Base-by-base conservation (phyloP, 208 protist species). In the Acanthamoeba royreba region DNA sequence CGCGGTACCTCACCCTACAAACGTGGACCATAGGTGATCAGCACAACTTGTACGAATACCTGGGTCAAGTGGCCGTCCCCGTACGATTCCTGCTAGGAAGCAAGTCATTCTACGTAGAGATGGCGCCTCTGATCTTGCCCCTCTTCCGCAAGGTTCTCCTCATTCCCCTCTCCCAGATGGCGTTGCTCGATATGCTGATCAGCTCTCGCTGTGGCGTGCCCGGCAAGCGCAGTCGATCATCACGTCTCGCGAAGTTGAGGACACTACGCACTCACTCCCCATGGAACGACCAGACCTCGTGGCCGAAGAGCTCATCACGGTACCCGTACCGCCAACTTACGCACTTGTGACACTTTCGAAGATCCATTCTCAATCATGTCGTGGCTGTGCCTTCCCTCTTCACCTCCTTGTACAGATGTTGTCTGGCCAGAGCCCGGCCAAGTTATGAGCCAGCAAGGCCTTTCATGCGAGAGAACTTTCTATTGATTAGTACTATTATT, bases 201-300 rank as follows among this genome's bases (percentile, higher is more conserved):
- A n/a, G n/a, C n/a, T 13, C 31, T 25, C 53, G 22, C 13, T 11
- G 61, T n/a, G 15, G 52, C 22, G 52, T 58, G 22, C n/a, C 8
- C n/a, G 7, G 11, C n/a, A 7, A 3, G 33, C 0, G 28, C 31
- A 74, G 63, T 19, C 40, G 43, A 45, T 85, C 28, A 85, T 45
- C 0, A 85, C 74, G 1, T 47, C 2, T 2, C 15, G 53, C 3
- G 47, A 43, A 19, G 49, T 89, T 38, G 83, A 89, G 52, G 83
- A 42, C 35, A 31, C 83, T 52, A 89, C 83, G 0, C 83, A 89
- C 25, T 63, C 53, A 4, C 49, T 89, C 31, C 83, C 83, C 28
- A 89, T 89, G 83, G 83, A 89, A n/a, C 46, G 53, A 46, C 83
- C 53, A 17, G 83, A 89, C 13, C 2, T 89, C n/a, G 40, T 89